Base-by-base conservation (phyloP, 2,329 filamentous ascomycete species). In the Nannizziopsis barbatae region DNA sequence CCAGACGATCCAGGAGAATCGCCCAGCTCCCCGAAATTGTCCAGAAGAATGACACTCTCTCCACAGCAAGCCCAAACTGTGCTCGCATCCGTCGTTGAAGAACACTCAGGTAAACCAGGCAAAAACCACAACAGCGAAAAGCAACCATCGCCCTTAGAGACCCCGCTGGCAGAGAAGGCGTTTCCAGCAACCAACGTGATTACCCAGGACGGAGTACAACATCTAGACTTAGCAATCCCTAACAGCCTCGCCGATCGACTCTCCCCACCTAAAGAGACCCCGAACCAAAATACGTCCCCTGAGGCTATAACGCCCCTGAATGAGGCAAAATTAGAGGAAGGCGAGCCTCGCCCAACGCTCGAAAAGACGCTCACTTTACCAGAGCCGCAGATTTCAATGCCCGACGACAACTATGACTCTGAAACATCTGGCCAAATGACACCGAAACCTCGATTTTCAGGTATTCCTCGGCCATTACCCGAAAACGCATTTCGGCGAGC, bases 51-150 rank as follows among this genome's bases (percentile, higher is more conserved):
- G 63, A 69, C 64, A 37, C 70, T 78, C 53, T 80, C 73, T 11
- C 72, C 74, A 0, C 80, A 84, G 56, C 80, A 80, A 57, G 75
- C 79, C 7, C 75, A 80, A 46, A 72, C 81, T 59, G 77, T 81
- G 55, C 63, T 85, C 22, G 74, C 75, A 5, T 80, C 79, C 7
- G 80, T 83, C 2, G 75, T 83, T 11, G 76, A 84, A 57, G 78
- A 83, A 58, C 75, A 84, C 55, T 70, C 72, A 3, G 66, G 62
- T 7, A 65, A 65, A 47, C 61, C 62, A 35, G 58, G 60, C 27
- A 57, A 57, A 38, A 58, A 58, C 35, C 30, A 30, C 14, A 40
- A 40, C 4, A 44, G 43, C 3, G 30, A 42, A 7, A 38, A 39
- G 11, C 44, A 38, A 30, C 35, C 43, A 8, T 39, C 42, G n/a